These are phyloP conservation scores for Heterobasidion parviporum DNA, from an alignment of 1,284 basidiomycete species.

Conservation along the genomic window DNA sequence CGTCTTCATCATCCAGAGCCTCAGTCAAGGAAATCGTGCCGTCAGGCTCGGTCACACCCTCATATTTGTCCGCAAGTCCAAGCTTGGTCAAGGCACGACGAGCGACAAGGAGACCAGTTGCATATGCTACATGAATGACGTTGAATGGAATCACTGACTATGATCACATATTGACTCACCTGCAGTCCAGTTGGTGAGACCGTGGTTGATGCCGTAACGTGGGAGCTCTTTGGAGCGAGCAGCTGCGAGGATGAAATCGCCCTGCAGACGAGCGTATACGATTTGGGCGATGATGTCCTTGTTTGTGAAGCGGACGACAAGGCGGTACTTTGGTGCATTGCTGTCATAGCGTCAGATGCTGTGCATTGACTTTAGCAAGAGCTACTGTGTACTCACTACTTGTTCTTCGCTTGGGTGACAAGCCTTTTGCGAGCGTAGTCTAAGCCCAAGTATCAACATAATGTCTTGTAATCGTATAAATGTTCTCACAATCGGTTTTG, in stretches of 20 bases:
- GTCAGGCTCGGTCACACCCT: conserved; percentile 91
- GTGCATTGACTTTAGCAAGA: background rate
- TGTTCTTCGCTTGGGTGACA: conserved; percentile 98
- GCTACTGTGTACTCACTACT: conserved; percentile 68
- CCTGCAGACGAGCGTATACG: conserved; percentile 94
- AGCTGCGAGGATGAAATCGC: conserved; percentile 88
- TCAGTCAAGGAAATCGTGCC: conserved; percentile 83
- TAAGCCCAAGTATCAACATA: conserved; percentile 18
- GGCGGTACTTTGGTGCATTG: conserved; percentile 96
- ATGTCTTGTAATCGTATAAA: background rate
- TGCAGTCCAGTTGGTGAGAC: conserved; percentile 98
- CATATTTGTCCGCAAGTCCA: conserved; percentile 97
- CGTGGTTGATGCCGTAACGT: conserved; percentile 96
- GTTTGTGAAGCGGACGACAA: conserved; percentile 98
- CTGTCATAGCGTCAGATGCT: conserved; percentile 18
- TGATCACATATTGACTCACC: conserved; percentile 33
- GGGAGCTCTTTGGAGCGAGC: conserved; percentile 91
- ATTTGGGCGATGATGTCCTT: conserved; percentile 90
- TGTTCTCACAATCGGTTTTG: conserved; percentile 86
- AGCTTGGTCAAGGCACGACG: conserved; percentile 95
- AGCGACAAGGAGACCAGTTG: conserved; percentile 92
- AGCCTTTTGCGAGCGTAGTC: conserved; percentile 97
- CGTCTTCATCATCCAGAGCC: conserved; percentile 84
- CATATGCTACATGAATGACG: conserved; percentile 64
- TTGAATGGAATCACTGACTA: background rate